phyloP scores from a whole-genome alignment of 345 rosid genomes.

The Turritis glabra region DNA sequence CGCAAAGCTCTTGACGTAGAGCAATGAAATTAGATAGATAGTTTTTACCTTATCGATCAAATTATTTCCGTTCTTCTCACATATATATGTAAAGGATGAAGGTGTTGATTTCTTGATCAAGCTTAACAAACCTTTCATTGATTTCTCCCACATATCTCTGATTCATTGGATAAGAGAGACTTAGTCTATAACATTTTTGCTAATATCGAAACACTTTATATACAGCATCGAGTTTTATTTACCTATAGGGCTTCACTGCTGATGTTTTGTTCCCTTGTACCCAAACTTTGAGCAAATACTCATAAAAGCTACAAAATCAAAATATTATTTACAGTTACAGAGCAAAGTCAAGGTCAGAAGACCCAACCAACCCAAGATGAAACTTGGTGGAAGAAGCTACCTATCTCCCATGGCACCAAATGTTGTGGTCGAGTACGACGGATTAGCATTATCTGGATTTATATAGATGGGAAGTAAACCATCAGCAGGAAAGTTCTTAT shows the following conservation, averaged over 20 bases:
- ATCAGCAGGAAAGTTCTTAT: constrained; percentile 83
- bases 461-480: constrained; percentile 95
- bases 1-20: constrained; percentile 3
- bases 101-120: constrained; percentile 82
- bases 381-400: constrained; percentile 40
- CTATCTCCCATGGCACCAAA: constrained; percentile 99
- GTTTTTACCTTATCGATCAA: constrained; percentile 67
- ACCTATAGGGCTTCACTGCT: constrained; percentile 77
- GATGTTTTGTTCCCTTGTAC: constrained; percentile 93
- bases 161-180: constrained; percentile 23
- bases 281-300: constrained; percentile 98
- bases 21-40: background rate
- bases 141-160: constrained; percentile 99
- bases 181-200: background rate
- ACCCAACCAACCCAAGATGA: background rate
- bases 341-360: background rate
- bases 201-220: background rate
- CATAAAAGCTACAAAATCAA: constrained; percentile 75
- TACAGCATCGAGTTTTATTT: constrained; percentile 1
- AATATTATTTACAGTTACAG: background rate
- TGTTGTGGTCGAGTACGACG: constrained; percentile 74
- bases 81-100: constrained; percentile 79
- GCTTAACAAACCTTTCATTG: constrained; percentile 90
- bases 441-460: constrained; percentile 56
- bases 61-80: constrained; percentile 77